Evolutionary conservation across 2,329 filamentous ascomycete genomes (phyloP).

Genomic region (Alternaria ethzedia): DNA sequence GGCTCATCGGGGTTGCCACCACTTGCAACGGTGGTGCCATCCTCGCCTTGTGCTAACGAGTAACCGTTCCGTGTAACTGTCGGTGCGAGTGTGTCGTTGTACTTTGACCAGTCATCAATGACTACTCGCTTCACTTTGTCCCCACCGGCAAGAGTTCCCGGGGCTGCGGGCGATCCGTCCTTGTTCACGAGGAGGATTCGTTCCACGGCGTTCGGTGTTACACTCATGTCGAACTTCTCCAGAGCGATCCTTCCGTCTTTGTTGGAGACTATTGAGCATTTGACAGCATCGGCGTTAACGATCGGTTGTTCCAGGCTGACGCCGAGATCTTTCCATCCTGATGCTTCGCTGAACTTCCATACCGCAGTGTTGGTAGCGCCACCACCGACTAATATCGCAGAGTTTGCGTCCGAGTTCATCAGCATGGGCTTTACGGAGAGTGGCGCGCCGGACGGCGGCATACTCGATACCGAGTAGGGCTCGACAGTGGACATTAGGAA

Average conservation of each 20-base stretch:
- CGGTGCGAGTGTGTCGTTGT: constrained; percentile 78
- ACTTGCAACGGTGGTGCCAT: constrained; percentile 76
- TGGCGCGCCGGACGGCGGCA: constrained; percentile 58
- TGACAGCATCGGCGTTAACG: constrained; percentile 64
- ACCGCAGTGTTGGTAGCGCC: constrained; percentile 68
- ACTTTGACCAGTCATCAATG: constrained; percentile 72
- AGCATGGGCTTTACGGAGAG: constrained; percentile 73
- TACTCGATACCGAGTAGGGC: constrained; percentile 67
- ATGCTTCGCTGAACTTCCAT: constrained; percentile 71
- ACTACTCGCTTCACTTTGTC: constrained; percentile 61
- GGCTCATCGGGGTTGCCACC: constrained; percentile 71
- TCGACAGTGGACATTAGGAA: constrained; percentile 72
- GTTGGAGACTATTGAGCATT: constrained; percentile 71
- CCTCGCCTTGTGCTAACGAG: constrained; percentile 70
- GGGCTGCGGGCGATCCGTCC: constrained; percentile 59
- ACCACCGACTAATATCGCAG: constrained; percentile 79
- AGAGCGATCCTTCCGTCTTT: constrained; percentile 80
- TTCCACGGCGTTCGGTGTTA: constrained; percentile 76
- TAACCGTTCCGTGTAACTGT: constrained; percentile 69
- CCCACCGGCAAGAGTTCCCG: constrained; percentile 56
- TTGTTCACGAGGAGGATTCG: constrained; percentile 71
- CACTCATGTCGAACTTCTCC: constrained; percentile 76
- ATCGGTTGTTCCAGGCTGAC: constrained; percentile 68
- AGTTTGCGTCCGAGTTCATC: constrained; percentile 72
- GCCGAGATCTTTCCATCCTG: constrained; percentile 72